phyloP scores from a whole-genome alignment of 371 early-diverging fungal species.

The Globomyces sp. region DNA sequence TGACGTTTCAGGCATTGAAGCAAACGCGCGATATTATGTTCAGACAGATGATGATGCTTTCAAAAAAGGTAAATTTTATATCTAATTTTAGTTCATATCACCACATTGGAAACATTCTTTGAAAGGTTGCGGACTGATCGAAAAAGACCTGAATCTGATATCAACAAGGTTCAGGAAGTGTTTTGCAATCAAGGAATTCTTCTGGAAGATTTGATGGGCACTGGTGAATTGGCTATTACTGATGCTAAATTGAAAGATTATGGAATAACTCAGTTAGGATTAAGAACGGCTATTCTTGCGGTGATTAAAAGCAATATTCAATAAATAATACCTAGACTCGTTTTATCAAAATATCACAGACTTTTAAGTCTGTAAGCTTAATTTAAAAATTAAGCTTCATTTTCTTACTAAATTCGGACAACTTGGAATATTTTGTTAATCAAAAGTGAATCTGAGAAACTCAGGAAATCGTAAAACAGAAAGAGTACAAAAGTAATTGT shows the following conservation, averaged over 20 bases:
- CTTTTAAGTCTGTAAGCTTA: too few species aligned
- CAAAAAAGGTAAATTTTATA: not conserved
- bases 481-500: too few species aligned
- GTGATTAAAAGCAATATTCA: slow-evolving; percentile 4
- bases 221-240: slow-evolving; percentile 14
- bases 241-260: not conserved
- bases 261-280: slow-evolving; percentile 4
- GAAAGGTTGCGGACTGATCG: slow-evolving; percentile 3
- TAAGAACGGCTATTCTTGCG: slow-evolving; percentile 14
- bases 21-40: not conserved
- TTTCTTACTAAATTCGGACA: too few species aligned
- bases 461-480: too few species aligned
- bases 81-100: not conserved
- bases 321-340: too few species aligned
- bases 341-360: too few species aligned
- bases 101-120: not conserved
- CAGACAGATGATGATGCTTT: not conserved
- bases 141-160: not conserved
- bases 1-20: not conserved
- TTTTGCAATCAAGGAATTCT: not conserved
- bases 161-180: not conserved
- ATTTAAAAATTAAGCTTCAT: too few species aligned
- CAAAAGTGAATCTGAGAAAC: too few species aligned
- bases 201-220: slow-evolving; percentile 2
- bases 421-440: too few species aligned